A percentile compares a stretch with the other conserved stretches of the same genome.
Conservation (phyloP, 768 basidiomycete genomes). For the Chalciporus piperatus region DNA sequence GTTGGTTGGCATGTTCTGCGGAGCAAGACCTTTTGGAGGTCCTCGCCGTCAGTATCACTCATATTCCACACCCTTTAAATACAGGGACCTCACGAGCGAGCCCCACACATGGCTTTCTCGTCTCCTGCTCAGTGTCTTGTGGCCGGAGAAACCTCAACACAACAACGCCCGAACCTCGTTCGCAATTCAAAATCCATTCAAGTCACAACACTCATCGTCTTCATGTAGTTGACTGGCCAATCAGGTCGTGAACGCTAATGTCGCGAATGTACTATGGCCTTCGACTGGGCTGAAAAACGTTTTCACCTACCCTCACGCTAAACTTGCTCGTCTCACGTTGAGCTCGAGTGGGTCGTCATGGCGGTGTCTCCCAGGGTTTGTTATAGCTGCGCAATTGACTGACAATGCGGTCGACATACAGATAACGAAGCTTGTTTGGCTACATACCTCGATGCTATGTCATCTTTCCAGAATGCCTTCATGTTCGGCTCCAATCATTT, state of each 20-base stretch:
- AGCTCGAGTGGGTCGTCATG: slow-evolving; percentile 18
- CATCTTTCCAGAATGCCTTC: slow-evolving; percentile 12
- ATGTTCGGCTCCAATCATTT: slow-evolving; percentile 1
- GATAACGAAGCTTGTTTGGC: slow-evolving; percentile 6
- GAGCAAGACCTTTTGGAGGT: slow-evolving; percentile 18
- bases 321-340: slow-evolving; percentile 6
- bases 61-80: slow-evolving; percentile 27
- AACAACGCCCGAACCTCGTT: slow-evolving; percentile 28
- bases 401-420: slow-evolving; percentile 9
- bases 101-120: slow-evolving; percentile 21
- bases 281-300: slow-evolving; percentile 13
- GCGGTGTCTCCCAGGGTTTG: slow-evolving; percentile 15
- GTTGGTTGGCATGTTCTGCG: slow-evolving; percentile 18
- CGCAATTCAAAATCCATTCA: slow-evolving; percentile 22
- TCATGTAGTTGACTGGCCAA: slow-evolving; percentile 15
- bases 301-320: slow-evolving; percentile 16
- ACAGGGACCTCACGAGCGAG: slow-evolving; percentile 13
- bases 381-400: slow-evolving; percentile 14
- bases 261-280: slow-evolving; percentile 10
- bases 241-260: slow-evolving; percentile 18
- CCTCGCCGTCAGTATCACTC: slow-evolving; percentile 4
- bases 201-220: slow-evolving; percentile 18
- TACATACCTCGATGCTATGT: slow-evolving; percentile 1
- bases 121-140: slow-evolving; percentile 23
- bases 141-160: slow-evolving; percentile 21